Evolutionary conservation across 2,329 filamentous ascomycete genomes (phyloP), one percentile per base, ranked within the genome.

Genomic region (Verticillium nonalfalfae): DNA sequence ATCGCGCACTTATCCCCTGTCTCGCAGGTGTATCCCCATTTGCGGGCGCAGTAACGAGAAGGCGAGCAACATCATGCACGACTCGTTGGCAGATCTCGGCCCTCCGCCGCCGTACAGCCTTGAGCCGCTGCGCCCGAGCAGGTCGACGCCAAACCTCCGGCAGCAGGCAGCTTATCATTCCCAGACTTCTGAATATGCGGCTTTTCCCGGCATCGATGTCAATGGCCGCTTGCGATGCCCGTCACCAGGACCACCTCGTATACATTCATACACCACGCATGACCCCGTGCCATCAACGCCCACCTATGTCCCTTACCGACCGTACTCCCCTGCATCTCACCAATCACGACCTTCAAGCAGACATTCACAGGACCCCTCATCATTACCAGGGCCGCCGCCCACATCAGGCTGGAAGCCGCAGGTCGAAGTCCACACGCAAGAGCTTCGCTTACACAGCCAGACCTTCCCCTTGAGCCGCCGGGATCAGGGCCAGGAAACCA

Each of bases 111-210:
- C 58, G 7, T 59, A 59, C 40, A 54, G 40, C 9, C 18, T 45
- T 35, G 40, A 54, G 45, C 39, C 58, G 15, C 40, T 59, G 31
- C 58, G 58, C 15, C 58, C 58, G 33, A 59, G 58, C 18, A 45
- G 58, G n/a, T 59, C 58, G 34, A 45, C 62, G 6, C 64, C 64
- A 34, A 64, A 65, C 6, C 58, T 65, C 3, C 59, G 64, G 14
- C 59, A 60, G 18, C 40, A 59, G 33, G 18, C 45, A 31, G 15
- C 11, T 34, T 7, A 38, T 7, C 31, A 34, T 18, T 40, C 40
- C n/a, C 31, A 34, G 15, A 5, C 26, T 26, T 10, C 36, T 7
- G 35, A 45, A 18, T 15, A 31, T 7, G 18, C 45, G 31, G 62
- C 59, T n/a, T 66, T 65, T 10, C 61, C 64, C 0, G 61, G 61